Evolutionary conservation across 2,329 filamentous ascomycete genomes (phyloP), one percentile per base, ranked within the genome.

Genomic region (Arthrobotrys pseudoclavata): DNA sequence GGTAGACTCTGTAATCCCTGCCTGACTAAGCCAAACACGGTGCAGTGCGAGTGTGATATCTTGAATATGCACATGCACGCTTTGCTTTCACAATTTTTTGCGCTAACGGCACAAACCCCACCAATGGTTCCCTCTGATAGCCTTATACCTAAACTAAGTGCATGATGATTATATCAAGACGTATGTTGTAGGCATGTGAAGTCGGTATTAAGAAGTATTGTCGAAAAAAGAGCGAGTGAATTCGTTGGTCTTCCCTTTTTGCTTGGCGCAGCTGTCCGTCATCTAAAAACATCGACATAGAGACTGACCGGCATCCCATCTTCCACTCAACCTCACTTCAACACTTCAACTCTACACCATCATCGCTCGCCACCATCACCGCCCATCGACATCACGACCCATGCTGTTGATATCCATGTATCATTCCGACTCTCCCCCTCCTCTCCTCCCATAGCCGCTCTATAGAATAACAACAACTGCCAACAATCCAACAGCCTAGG

Each of bases 71-170:
- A 60, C 55, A 60, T 60, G 55, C 55, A 60, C 55, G 20, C 55
- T 60, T 60, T 60, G 31, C 55, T 42, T 60, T 60, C 55, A 60
- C 55, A 60, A 40, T 60, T 60, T 60, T 60, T 60, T 34, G 47
- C 29, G 29, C 29, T 57, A 57, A 29, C 52, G 52, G 29, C 52
- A 57, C 13, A 15, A 34, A 13, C 52, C 52, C 52, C 52, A 34
- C 52, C 52, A 57, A 57, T 57, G 29, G n/a, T 20, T 18, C 37
- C 37, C 13, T n/a, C 37, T 12, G 10, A 12, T 40, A 40, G 37
- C 37, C 37, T 40, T 40, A 40, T 40, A 40, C 13, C 37, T 13
- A 9, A 40, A 40, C 37, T 40, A 15, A 7, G 45, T 48, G 45
- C 2, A 40, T 12, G 13, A 40, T 40, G 37, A 40, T 40, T 40